Base-by-base conservation (phyloP, 164 flowering plant species). In the Hamamelis virginiana region DNA sequence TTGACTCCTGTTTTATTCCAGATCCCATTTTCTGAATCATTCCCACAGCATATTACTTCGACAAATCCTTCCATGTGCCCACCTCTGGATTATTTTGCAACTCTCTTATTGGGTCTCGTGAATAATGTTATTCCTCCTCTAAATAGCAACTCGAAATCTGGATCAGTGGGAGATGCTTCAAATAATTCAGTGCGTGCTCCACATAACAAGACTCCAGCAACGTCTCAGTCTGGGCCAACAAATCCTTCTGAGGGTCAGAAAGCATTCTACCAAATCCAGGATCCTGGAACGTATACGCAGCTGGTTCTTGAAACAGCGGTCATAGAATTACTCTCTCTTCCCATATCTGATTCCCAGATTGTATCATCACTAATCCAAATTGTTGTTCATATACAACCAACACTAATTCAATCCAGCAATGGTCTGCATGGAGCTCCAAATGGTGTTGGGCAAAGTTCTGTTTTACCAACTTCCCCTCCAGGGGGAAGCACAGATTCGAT, bases 231-330 rank as follows among this genome's bases (percentile, higher is more conserved):
- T 28, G 90, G 86, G 12, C 64, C 83, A 62, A 25, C 87, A 73
- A 85, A 75, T 72, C 70, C 81, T 72, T 75, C 83, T 22, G 97
- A 90, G 66, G 83, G 89, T 61, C 96, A 85, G 79, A 91, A 86
- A 58, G 88, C 93, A 67, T 95, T 91, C 80, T 92, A 92, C 78
- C 98, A 92, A 78, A 81, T 84, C 69, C 98, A 91, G 78, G 99
- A 95, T 78, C 99, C 99, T 63, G 98, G 99, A 38, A 91, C 98
- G 25, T 80, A 89, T 67, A 89, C 99, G n/a, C 98, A 92, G 74
- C 87, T 95, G 73, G 87, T 90, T 76, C 91, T 95, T 71, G 99
- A 95, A 80, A 95, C 98, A 8, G 91, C 96, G 33, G 97, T 86
- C 13, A 91, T 95, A 72, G 99, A 95, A 75, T 71, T 92, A 68